Percentiles rank a stretch among this genome's conserved stretches.
phyloP scores from a whole-genome alignment of 306 rosid genomes.

The Alnus glutinosa region DNA sequence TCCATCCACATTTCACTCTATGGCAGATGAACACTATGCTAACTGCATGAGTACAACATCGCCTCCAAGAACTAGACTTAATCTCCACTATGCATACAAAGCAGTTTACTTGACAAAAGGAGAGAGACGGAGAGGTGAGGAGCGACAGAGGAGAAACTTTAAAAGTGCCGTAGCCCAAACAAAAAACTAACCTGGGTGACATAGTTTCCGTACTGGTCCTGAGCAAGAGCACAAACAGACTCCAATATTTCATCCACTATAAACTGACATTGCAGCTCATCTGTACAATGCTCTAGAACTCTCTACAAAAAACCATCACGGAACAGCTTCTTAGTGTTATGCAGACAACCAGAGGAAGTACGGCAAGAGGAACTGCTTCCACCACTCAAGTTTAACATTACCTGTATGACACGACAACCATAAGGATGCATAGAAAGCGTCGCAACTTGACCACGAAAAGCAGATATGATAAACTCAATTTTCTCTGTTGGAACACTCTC shows the following conservation, averaged over 20 bases:
- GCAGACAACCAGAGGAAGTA: not conserved
- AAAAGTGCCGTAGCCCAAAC: not conserved
- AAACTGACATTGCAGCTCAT: slow-evolving; percentile 55
- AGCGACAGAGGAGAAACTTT: not conserved
- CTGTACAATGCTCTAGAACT: slow-evolving; percentile 61
- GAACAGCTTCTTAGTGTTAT: not conserved
- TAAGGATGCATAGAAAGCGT: slow-evolving; percentile 57
- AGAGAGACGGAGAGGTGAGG: not conserved
- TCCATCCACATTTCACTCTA: not conserved
- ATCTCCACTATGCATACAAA: not conserved
- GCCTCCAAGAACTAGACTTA: not conserved
- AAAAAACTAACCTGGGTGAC: slow-evolving; percentile 57
- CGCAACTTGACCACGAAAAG: slow-evolving; percentile 55
- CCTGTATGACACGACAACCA: slow-evolving; percentile 71
- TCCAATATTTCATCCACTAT: slow-evolving; percentile 66
- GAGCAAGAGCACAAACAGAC: slow-evolving; percentile 57
- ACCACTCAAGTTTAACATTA: slow-evolving; percentile 17
- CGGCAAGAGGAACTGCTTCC: not conserved
- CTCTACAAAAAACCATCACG: slow-evolving; percentile 44
- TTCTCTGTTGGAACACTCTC: slow-evolving; percentile 53
- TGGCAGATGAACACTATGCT: not conserved
- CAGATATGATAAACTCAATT: slow-evolving; percentile 53
- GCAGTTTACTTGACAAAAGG: not conserved
- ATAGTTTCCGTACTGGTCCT: slow-evolving; percentile 67
- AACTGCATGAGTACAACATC: not conserved